Base-by-base conservation (phyloP, 352 stramenopile species). In the Phytophthora hybrid region DNA sequence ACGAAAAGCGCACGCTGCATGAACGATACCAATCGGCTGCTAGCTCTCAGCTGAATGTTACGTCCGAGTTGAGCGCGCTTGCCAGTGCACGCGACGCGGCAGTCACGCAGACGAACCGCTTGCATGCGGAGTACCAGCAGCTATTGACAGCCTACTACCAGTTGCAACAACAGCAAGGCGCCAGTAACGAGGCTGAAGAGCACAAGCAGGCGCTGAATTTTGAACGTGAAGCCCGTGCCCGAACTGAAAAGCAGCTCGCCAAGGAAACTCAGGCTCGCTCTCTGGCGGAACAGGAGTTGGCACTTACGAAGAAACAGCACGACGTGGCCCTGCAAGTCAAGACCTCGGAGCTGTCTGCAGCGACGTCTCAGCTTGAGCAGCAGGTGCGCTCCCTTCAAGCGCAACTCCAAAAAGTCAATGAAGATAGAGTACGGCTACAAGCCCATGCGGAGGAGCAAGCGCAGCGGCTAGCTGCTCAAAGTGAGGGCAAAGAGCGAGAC, bases 111-210 rank as follows among this genome's bases (percentile, higher is more conserved):
- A 87, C 83, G 13, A 95, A 87, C 62, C 83, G 85, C 29, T 76
- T 95, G 39, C 86, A 95, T 54, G 76, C 73, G 1, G 88, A 95
- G 58, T 93, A 93, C 46, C 88, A 95, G 69, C 82, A 93, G 59
- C 71, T 95, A 5, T 71, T 91, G 23, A 84, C 76, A 1, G 88
- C 88, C 13, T 93, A 87, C 47, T 93, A 93, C 71, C 85, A 93
- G 74, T 63, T 79, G 1, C 75, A 81, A 37, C 91, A 92, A 60
- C 79, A 92, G 66, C 84, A 93, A 67, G 69, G 81, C 7, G 71
- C 80, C 1, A 79, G 70, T 71, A 87, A 73, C n/a, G 85, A 88
- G 31, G 73, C 62, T 23, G 85, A 93, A 37, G 80, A 89, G 59
- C 82, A 89, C 53, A 76, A 76, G 31, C 81, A 92, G 32, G 86